These are phyloP conservation scores for Trichoderma parareesei DNA, from an alignment of 495 filamentous ascomycete species.

Conservation along the genomic window DNA sequence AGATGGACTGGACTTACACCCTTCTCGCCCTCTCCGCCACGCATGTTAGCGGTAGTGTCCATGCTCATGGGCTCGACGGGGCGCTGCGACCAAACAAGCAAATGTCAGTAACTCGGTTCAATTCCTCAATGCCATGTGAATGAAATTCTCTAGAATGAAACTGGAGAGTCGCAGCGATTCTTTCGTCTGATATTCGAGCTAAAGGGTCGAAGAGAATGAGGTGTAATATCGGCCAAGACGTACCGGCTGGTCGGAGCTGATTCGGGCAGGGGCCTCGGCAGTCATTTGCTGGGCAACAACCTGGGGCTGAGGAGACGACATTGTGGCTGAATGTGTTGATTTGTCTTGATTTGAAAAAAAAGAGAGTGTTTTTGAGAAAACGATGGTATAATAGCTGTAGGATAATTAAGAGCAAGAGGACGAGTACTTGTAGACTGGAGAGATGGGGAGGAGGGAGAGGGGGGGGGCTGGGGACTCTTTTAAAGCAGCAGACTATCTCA, in stretches of 20 bases:
- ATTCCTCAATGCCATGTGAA: too few species aligned
- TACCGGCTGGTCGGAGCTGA: constrained; percentile 12
- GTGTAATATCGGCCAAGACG: background rate
- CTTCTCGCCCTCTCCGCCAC: constrained; percentile 3
- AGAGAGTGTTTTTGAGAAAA: background rate
- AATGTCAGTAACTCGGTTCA: too few species aligned
- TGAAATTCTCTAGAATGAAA: too few species aligned
- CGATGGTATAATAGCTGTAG: background rate
- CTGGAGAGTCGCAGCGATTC: background rate
- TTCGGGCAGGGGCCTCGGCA: constrained; percentile 6
- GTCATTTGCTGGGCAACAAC: constrained; percentile 6
- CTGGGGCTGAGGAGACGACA: constrained; percentile 8
- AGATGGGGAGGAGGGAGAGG: background rate
- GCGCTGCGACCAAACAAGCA: background rate
- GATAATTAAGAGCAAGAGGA: background rate
- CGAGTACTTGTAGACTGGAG: background rate
- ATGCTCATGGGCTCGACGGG: constrained; percentile 10
- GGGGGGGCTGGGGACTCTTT: background rate
- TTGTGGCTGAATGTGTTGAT: background rate
- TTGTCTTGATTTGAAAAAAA: background rate
- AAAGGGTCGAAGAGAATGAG: background rate
- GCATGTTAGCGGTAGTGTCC: background rate
- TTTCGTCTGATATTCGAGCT: background rate
- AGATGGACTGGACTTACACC: constrained; percentile 5
- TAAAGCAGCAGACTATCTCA: background rate